Percentiles rank a stretch among this genome's conserved stretches.
These are phyloP conservation scores for Endoconidiophora polonica DNA, from an alignment of 2,329 filamentous ascomycete species.

Conservation along the genomic window DNA sequence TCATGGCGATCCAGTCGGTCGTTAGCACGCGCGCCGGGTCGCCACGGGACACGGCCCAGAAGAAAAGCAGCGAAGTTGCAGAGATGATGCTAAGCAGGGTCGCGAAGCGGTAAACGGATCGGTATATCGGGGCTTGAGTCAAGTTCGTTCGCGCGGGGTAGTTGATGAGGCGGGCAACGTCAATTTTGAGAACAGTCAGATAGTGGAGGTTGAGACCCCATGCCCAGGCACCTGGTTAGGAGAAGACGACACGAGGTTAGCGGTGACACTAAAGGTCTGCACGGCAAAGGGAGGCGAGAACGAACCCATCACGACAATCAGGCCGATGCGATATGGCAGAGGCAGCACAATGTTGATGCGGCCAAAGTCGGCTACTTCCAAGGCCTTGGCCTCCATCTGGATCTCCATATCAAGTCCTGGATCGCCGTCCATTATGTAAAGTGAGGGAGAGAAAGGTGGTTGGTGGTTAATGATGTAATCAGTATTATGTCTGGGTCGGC, in stretches of 20 bases:
- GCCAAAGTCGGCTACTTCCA: constrained; percentile 11
- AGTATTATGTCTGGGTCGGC: too few species aligned
- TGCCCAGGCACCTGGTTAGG: constrained; percentile 63
- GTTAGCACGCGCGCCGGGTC: constrained; percentile 50
- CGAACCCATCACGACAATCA: constrained; percentile 71
- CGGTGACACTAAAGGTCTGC: not conserved
- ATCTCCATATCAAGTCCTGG: constrained; percentile 8
- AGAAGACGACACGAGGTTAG: not conserved
- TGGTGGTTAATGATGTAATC: too few species aligned
- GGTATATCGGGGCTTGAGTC: constrained; percentile 57
- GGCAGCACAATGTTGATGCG: constrained; percentile 34
- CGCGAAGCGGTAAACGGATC: constrained; percentile 74
- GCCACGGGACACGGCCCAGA: constrained; percentile 68
- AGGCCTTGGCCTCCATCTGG: constrained; percentile 12
- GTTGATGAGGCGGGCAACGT: constrained; percentile 70
- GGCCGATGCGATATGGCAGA: constrained; percentile 73
- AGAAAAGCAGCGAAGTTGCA: constrained; percentile 53
- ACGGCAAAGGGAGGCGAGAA: constrained; percentile 4
- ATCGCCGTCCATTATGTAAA: constrained; percentile 7
- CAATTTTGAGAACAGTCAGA: constrained; percentile 63
- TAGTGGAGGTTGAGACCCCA: constrained; percentile 89
- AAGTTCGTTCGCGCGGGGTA: constrained; percentile 62
- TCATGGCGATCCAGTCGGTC: constrained; percentile 75
- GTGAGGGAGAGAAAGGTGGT: too few species aligned
- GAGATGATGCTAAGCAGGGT: constrained; percentile 59